phyloP scores from a whole-genome alignment of 495 filamentous ascomycete genomes.

The Penicillium crystallinum region DNA sequence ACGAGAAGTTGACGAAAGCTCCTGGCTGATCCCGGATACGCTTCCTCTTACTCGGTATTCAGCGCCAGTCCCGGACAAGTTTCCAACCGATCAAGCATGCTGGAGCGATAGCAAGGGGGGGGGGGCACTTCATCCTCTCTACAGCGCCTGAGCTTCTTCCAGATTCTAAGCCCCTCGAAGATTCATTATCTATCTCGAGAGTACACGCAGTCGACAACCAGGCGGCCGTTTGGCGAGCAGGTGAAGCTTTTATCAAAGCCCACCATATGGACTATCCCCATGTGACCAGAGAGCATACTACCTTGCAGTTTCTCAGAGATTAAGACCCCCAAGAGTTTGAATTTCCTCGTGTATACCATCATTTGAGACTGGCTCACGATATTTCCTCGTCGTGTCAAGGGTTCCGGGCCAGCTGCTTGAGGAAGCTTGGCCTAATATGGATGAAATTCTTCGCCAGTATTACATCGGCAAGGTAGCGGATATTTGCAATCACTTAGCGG shows the following conservation, averaged over 20 bases:
- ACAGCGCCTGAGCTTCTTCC: conserved; percentile 9
- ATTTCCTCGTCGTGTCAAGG: conserved; percentile 5
- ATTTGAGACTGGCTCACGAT: conserved; percentile 6
- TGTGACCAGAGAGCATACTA: conserved; percentile 6
- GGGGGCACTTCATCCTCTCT: conserved; percentile 10
- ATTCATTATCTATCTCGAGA: conserved; percentile 4
- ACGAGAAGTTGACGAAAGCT: conserved; percentile 7
- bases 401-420: conserved; percentile 5
- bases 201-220: conserved; percentile 12
- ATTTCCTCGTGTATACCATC: background rate
- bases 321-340: conserved; percentile 1
- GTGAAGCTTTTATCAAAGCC: conserved; percentile 8
- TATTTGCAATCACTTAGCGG: conserved; percentile 4
- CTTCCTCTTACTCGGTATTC: conserved; percentile 11
- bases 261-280: conserved; percentile 4
- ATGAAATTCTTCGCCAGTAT: conserved; percentile 2
- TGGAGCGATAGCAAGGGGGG: conserved; percentile 13
- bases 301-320: conserved; percentile 9
- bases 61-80: conserved; percentile 5
- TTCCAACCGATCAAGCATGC: conserved; percentile 5
- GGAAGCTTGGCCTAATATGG: conserved; percentile 11
- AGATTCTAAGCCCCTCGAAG: conserved; percentile 8
- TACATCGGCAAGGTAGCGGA: conserved; percentile 8
- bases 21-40: conserved; percentile 13
- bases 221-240: conserved; percentile 11